phyloP scores from a whole-genome alignment of 495 filamentous ascomycete species.

The Aspergillus sclerotioniger region DNA sequence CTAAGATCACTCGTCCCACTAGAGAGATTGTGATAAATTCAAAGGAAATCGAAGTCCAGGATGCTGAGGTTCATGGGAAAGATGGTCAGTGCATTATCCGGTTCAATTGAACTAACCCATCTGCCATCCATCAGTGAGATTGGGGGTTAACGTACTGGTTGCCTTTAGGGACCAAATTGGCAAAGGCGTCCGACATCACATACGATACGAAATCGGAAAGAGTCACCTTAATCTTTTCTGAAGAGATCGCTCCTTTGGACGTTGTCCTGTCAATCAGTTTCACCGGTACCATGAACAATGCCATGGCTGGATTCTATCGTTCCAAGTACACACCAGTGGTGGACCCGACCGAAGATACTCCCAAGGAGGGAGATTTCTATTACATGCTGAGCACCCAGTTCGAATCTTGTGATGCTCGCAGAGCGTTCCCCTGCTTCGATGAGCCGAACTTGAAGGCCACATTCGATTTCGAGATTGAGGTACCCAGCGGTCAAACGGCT shows the following conservation, averaged over 20 bases:
- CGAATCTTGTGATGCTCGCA: slow-evolving; percentile 89
- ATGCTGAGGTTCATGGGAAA: slow-evolving; percentile 32
- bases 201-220: slow-evolving; percentile 82
- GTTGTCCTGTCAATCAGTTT: slow-evolving; percentile 71
- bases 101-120: neutral
- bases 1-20: slow-evolving; percentile 59
- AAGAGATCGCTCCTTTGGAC: slow-evolving; percentile 60
- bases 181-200: slow-evolving; percentile 62
- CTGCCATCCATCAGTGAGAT: neutral
- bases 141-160: slow-evolving; percentile 13
- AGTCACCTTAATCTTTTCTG: slow-evolving; percentile 66
- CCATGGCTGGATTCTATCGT: slow-evolving; percentile 96
- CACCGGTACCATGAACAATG: slow-evolving; percentile 83
- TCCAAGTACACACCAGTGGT: slow-evolving; percentile 85
- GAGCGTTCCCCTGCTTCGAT: slow-evolving; percentile 96
- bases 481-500: slow-evolving; percentile 81
- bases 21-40: slow-evolving; percentile 74
- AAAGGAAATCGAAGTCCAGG: slow-evolving; percentile 44
- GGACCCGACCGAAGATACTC: slow-evolving; percentile 65
- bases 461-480: slow-evolving; percentile 88
- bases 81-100: slow-evolving; percentile 27
- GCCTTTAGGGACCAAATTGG: slow-evolving; percentile 31
- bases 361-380: slow-evolving; percentile 74
- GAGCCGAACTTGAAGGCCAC: slow-evolving; percentile 96
- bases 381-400: slow-evolving; percentile 98